These are phyloP conservation scores for Phlebiopsis gigantea DNA, from an alignment of 768 basidiomycete species.

Conservation along the genomic window DNA sequence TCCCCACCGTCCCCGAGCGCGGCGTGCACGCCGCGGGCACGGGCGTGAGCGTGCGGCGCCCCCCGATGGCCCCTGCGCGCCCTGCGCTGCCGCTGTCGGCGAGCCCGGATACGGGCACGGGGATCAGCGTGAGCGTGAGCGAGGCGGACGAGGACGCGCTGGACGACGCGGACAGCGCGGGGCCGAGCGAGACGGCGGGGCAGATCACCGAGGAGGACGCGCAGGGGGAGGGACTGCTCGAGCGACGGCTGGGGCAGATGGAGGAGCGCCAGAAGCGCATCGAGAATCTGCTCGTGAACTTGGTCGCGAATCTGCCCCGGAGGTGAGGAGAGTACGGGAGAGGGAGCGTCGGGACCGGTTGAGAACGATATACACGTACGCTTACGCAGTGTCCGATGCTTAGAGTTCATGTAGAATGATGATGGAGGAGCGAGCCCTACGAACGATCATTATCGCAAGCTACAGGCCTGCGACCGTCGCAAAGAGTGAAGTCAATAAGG, in stretches of 20 bases:
- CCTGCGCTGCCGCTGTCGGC: conserved; percentile 19
- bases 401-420: too few species aligned
- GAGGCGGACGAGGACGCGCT: conserved; percentile 24
- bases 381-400: too few species aligned
- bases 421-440: too few species aligned
- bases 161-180: conserved; percentile 1
- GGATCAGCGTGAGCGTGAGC: conserved; percentile 18
- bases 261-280: conserved; percentile 44
- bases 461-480: too few species aligned
- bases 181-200: conserved; percentile 23
- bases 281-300: conserved; percentile 38
- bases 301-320: conserved; percentile 13
- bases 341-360: too few species aligned
- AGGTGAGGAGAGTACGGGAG: too few species aligned
- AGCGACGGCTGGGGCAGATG: conserved; percentile 33
- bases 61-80: conserved; percentile 19
- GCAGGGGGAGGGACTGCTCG: conserved; percentile 28
- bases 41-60: conserved; percentile 9
- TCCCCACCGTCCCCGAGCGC: conserved; percentile 28
- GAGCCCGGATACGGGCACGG: conserved; percentile 22
- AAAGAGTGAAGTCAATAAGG: too few species aligned
- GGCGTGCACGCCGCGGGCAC: background rate
- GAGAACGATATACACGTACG: too few species aligned
- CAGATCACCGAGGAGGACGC: conserved; percentile 25
- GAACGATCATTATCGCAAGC: too few species aligned